phyloP scores from a whole-genome alignment of 495 filamentous ascomycete species.

The Lepidopterella palustris region DNA sequence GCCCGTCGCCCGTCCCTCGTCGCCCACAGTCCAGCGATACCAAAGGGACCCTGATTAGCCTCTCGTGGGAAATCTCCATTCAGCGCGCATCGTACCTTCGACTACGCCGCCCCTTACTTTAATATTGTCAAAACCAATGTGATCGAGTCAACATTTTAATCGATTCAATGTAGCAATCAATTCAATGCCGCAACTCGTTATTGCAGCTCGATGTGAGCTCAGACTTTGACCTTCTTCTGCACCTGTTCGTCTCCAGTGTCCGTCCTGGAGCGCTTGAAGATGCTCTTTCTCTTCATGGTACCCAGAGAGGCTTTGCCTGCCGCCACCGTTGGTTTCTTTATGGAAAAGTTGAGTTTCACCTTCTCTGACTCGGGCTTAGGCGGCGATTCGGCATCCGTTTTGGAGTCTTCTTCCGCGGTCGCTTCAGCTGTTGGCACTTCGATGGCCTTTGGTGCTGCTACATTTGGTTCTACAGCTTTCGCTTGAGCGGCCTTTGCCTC shows the following conservation, averaged over 20 bases:
- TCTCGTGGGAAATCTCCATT: too few relatives aligned
- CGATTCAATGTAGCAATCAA: too few relatives aligned
- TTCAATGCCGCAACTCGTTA: too few relatives aligned
- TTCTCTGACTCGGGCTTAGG: background rate
- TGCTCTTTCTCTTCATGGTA: constrained; percentile 16
- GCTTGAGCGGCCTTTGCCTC: constrained; percentile 42
- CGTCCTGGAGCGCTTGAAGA: constrained; percentile 19
- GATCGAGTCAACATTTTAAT: too few relatives aligned
- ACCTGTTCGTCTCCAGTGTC: constrained; percentile 32
- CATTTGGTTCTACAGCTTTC: constrained; percentile 32
- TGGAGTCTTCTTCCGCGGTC: background rate
- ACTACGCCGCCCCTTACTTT: too few relatives aligned
- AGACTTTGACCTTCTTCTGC: constrained; percentile 22
- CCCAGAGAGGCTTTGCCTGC: constrained; percentile 6
- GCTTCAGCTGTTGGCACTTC: background rate
- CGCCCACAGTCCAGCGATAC: too few relatives aligned
- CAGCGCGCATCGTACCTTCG: too few relatives aligned
- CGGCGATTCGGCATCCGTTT: background rate
- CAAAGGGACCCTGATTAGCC: too few relatives aligned
- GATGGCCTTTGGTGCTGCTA: background rate
- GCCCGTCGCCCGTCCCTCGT: too few relatives aligned
- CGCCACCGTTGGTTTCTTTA: constrained; percentile 13
- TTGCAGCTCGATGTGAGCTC: too few relatives aligned
- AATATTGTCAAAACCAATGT: too few relatives aligned
- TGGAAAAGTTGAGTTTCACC: constrained; percentile 23